Base-by-base conservation (phyloP, 805 yeast species). In the Vanderwaltozyma verrucispora region DNA sequence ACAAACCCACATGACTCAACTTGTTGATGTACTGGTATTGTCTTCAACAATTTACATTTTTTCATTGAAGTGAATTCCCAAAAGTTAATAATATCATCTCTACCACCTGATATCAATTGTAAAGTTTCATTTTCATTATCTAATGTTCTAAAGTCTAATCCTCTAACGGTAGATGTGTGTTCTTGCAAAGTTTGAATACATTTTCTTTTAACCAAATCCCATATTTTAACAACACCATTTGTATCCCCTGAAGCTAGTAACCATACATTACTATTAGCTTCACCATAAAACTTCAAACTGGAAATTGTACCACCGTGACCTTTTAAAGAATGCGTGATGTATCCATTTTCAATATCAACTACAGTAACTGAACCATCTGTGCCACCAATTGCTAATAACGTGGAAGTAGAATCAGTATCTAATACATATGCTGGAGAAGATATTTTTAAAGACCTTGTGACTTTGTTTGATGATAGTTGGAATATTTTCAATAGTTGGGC, bases 261-360 rank as follows among this genome's bases (percentile, higher is more conserved):
- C 97, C 97, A 92, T 32, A 70, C 64, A 32, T 69, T 67, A 2
- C 78, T 67, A 46, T 83, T 80, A 30, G 75, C 63, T 43, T 75
- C 76, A 10, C 96, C 96, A 54, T 71, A 71, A 56, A 92, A 86
- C 33, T 64, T 62, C 38, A 89, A 59, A 4, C 92, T 75, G 32
- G 94, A 80, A 29, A 89, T 70, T 2, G 94, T 81, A 11, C 92
- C 79, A 16, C 95, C 94, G 57, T 92, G 99, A 1, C 98, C 97
- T 57, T 83, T 81, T 40, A 92, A 70, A 12, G 85, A 77, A 60
- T 92, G 98, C 0, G 98, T 92, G 3, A 81, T 74, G 46, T 72
- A 85, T 1, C 92, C 88, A 26, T 87, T 87, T 45, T 77, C 88
- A 27, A 92, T 71, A 59, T 92, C 99, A 80, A 94, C 87, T 1